phyloP scores from a whole-genome alignment of 768 basidiomycete genomes.

The Podaxis rugospora region DNA sequence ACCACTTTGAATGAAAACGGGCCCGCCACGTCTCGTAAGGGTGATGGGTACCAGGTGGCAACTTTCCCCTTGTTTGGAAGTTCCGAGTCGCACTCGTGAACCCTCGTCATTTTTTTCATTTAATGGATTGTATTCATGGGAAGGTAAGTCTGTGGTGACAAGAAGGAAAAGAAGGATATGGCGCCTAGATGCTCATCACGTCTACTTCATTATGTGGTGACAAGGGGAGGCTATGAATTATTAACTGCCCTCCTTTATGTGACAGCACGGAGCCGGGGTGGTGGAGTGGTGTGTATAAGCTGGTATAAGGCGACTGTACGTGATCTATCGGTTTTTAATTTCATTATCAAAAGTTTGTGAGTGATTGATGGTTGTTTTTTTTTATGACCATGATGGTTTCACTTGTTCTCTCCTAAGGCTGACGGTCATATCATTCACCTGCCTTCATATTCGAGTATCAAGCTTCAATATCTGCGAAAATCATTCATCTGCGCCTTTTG shows the following conservation, averaged over 20 bases:
- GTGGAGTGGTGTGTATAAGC: no score
- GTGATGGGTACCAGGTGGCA: neutral
- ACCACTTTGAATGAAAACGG: neutral
- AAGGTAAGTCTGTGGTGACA: neutral
- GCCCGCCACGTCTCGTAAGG: neutral
- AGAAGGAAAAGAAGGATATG: neutral
- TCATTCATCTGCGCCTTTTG: neutral
- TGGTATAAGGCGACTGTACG: no score
- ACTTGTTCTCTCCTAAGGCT: neutral
- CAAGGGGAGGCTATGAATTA: neutral
- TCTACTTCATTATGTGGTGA: neutral
- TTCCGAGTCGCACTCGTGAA: slow-evolving; percentile 2
- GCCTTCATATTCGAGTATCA: neutral
- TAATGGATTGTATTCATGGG: neutral
- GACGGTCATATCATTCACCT: neutral
- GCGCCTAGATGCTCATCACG: slow-evolving; percentile 2
- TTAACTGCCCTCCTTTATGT: neutral
- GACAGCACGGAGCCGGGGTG: slow-evolving; percentile 5
- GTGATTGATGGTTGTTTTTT: no score
- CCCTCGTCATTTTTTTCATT: slow-evolving; percentile 7
- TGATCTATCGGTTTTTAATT: neutral
- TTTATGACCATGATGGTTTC: neutral
- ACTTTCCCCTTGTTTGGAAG: neutral
- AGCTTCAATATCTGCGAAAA: neutral
- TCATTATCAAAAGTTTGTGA: neutral